Evolutionary conservation across 768 basidiomycete genomes (phyloP).

Genomic region (Russula lepida): DNA sequence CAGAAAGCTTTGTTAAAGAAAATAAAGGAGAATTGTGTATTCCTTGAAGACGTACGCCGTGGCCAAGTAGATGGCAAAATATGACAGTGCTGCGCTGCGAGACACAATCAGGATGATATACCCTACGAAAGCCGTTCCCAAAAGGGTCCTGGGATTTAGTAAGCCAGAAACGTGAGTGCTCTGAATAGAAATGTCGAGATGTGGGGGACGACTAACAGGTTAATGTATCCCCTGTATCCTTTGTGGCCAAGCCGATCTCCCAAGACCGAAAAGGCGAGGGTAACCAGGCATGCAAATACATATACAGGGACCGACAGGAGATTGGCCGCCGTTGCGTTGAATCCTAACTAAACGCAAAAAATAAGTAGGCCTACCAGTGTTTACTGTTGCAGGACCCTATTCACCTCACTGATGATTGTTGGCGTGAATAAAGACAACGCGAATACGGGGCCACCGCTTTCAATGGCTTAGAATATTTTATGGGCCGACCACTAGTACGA

Average conservation of each 20-base stretch:
- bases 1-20: neutral
- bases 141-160: neutral
- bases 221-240: neutral
- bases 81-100: neutral
- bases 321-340: neutral
- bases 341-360: neutral
- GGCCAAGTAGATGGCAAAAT: neutral
- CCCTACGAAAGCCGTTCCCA: neutral
- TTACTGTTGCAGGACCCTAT: neutral
- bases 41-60: neutral
- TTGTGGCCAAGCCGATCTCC: neutral
- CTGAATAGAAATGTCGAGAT: neutral
- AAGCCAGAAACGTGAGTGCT: neutral
- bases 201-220: neutral
- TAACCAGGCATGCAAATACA: neutral
- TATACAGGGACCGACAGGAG: neutral
- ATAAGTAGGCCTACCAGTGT: neutral
- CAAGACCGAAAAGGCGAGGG: neutral
- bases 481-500: neutral
- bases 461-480: neutral
- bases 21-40: too few species aligned
- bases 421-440: neutral
- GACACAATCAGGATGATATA: neutral
- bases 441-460: neutral
- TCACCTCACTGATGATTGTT: neutral